Percentiles rank a stretch among this genome's conserved stretches.
These are phyloP conservation scores for Aspergillus fumigatus DNA, from an alignment of 2,329 filamentous ascomycete species.

Conservation along the genomic window DNA sequence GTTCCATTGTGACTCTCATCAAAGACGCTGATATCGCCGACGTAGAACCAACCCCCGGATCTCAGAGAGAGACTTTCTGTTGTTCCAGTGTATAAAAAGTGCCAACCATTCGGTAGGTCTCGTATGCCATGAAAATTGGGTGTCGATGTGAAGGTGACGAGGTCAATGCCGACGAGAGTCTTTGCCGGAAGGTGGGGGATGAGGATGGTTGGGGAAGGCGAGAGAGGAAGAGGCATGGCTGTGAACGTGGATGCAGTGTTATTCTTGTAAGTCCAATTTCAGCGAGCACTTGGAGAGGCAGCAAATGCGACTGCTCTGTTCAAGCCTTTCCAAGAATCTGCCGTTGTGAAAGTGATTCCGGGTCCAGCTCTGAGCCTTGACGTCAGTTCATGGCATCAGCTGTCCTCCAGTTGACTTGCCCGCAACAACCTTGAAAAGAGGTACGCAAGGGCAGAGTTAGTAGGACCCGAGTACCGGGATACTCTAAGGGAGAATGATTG, in stretches of 20 bases:
- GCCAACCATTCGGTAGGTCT: conserved; percentile 53
- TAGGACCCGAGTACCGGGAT: background rate
- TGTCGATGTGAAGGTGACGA: conserved; percentile 59
- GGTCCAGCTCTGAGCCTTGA: background rate
- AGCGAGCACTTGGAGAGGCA: background rate
- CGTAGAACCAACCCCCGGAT: conserved; percentile 59
- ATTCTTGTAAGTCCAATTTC: background rate
- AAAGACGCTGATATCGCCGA: conserved; percentile 35
- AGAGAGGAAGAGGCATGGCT: conserved; percentile 18
- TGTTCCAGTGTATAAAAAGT: conserved; percentile 59
- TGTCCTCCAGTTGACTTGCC: background rate
- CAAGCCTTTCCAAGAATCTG: background rate
- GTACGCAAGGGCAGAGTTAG: background rate
- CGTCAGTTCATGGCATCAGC: background rate
- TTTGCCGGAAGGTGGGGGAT: conserved; percentile 43
- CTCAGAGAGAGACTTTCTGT: conserved; percentile 56
- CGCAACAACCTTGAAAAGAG: background rate
- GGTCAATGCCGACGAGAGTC: conserved; percentile 49
- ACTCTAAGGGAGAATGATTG: background rate
- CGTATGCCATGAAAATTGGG: conserved; percentile 59
- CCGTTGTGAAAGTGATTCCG: background rate
- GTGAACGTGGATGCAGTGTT: background rate
- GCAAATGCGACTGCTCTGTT: background rate
- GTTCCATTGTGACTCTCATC: conserved; percentile 11
- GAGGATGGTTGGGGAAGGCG: conserved; percentile 40